Evolutionary conservation across 345 rosid species (phyloP), one percentile per base, ranked within the genome.

Genomic region (Lumnitzera littorea): DNA sequence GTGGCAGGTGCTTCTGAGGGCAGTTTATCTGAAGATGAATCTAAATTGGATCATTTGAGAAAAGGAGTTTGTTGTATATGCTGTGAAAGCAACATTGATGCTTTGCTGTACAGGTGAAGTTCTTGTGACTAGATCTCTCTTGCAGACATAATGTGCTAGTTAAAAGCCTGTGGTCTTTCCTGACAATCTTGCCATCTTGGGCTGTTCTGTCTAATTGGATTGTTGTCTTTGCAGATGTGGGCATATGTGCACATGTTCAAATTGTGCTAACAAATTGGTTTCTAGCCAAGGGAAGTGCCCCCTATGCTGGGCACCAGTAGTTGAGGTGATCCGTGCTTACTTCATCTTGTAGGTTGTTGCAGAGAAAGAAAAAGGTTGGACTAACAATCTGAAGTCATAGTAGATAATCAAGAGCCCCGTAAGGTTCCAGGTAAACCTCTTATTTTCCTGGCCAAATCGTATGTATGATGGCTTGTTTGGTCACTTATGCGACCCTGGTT

Each of bases 201-300:
- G 31, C 31, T 27, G 31, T 27, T 27, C 31, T 27, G 31, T 27
- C 31, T 27, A 27, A 27, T 5, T 27, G 2, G 2, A 27, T 55
- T 55, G 31, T 46, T 9, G 15, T 64, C 64, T 43, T 57, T 67
- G 55, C 87, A 92, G 98, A 78, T 92, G 98, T 48, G 98, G 98
- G 72, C 98, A 92, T 78, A 87, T 89, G 98, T 89, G 96, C 77
- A 67, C 91, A 3, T 92, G 96, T 66, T 84, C 85, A 27, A 81
- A 74, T 69, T 92, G 98, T 68, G 98, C 94, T 25, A 81, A 78
- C 77, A 77, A 77, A 72, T 74, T 92, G 76, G 81, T 89, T 56
- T 77, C 77, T 72, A 70, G 66, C 25, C 83, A 88, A 55, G 96
- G 76, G 51, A 92, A 89, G 76, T 92, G 98, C 72, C 98, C 98